Evolutionary conservation across 352 stramenopile genomes (phyloP), one percentile per base, ranked within the genome.

Genomic region (Globisporangium irregulare): DNA sequence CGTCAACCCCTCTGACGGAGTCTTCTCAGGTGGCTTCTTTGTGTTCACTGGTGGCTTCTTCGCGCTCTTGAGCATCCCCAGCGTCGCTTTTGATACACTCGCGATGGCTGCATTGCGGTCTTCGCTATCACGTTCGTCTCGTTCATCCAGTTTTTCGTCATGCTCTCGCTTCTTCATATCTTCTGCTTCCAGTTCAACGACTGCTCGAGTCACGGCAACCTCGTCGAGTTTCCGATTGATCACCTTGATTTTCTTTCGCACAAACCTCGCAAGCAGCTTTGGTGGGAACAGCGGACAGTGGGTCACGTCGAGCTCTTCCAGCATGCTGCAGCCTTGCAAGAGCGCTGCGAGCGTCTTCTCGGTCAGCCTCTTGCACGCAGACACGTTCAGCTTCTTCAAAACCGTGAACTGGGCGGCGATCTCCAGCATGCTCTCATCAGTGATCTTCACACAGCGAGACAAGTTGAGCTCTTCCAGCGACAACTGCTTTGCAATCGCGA

Each of bases 301-400:
- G 0, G 88, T 91, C 38, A 93, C 84, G 50, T 97, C 80, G 20
- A 97, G 62, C 53, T 87, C 74, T 62, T 91, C 70, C 10, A 97
- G 78, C 36, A 89, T 64, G 5, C 62, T 67, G 63, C 83, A 92
- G 5, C 75, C 74, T 22, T 88, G 78, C 1, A 84, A 62, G 25
- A 98, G 66, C 0, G 71, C 74, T 2, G 69, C 22, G 0, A 97
- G 55, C 10, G 79, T 85, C 59, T 63, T 68, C 20, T 90, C 82
- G 0, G 87, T 93, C 18, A 98, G 74, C 8, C 86, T 84, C 64
- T 92, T 87, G 78, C 90, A 98, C 3, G 89, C 90, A 0, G 82
- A 81, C 9, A 96, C 68, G 29, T 92, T 91, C 2, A 96, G 63
- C 34, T 73, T 80, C 5, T 74, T 74, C 5, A 98, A 74, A 25